These are phyloP conservation scores for Metschnikowia sp. DNA, from an alignment of 805 yeast species.

Conservation along the genomic window DNA sequence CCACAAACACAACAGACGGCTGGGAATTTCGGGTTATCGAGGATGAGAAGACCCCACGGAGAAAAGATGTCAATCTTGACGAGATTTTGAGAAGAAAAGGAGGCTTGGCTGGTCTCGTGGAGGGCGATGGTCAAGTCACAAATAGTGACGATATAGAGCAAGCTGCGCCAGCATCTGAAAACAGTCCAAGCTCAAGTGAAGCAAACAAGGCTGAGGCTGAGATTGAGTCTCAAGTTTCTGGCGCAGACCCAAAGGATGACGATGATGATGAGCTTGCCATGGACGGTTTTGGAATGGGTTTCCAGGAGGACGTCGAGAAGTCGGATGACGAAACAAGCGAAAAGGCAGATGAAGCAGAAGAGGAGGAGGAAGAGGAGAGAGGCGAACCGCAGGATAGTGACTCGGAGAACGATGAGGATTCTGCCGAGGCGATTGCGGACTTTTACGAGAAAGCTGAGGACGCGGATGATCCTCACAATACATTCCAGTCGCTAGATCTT, in stretches of 20 bases:
- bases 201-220: background rate
- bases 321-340: constrained; percentile 15
- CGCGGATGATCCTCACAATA: constrained; percentile 52
- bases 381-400: constrained; percentile 11
- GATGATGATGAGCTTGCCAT: constrained; percentile 42
- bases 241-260: constrained; percentile 18
- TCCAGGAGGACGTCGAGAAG: constrained; percentile 29
- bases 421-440: constrained; percentile 78
- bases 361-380: constrained; percentile 19
- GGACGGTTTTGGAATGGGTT: constrained; percentile 48
- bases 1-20: constrained; percentile 54
- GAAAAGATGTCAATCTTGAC: constrained; percentile 78
- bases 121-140: constrained; percentile 16
- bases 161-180: constrained; percentile 34
- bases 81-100: constrained; percentile 85
- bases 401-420: constrained; percentile 49
- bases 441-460: constrained; percentile 52
- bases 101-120: constrained; percentile 52
- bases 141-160: constrained; percentile 9
- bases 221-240: too few species aligned
- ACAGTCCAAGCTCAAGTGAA: constrained; percentile 4
- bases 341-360: constrained; percentile 6
- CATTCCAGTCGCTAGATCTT: constrained; percentile 73
- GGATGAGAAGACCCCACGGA: constrained; percentile 19
- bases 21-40: constrained; percentile 75